These are phyloP conservation scores for Wickerhamiella slavikovae DNA, from an alignment of 805 yeast species.

Conservation along the genomic window DNA sequence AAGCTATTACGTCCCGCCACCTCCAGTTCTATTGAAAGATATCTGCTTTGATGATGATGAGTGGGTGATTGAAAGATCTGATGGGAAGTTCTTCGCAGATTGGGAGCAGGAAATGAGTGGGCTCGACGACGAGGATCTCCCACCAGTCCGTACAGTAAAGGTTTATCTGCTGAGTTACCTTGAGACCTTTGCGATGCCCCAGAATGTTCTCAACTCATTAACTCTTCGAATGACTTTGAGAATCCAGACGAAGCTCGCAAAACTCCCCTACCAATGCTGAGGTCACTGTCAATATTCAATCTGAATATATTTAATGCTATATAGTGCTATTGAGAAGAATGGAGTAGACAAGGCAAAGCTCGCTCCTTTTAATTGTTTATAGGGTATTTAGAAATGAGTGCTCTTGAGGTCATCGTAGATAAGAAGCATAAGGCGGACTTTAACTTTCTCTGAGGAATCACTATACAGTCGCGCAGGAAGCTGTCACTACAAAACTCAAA, in stretches of 20 bases:
- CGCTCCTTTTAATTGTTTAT: not conserved
- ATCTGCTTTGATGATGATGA: slow-evolving; percentile 12
- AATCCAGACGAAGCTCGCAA: not conserved
- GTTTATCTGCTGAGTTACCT: not conserved
- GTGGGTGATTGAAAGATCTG: slow-evolving; percentile 5
- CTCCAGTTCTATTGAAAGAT: slow-evolving; percentile 6
- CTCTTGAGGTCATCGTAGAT: no score
- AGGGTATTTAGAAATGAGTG: not conserved
- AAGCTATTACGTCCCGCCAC: slow-evolving; percentile 1
- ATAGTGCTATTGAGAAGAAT: not conserved
- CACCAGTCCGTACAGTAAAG: not conserved
- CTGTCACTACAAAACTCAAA: no score
- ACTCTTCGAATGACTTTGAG: slow-evolving; percentile 1
- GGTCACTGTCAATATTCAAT: not conserved
- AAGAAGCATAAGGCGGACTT: no score
- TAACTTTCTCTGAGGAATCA: no score
- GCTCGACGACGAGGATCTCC: not conserved
- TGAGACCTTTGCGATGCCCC: slow-evolving; percentile 2
- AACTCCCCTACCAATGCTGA: not conserved
- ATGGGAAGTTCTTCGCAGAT: slow-evolving; percentile 8
- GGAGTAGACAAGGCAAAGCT: not conserved
- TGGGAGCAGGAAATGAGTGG: slow-evolving; percentile 6
- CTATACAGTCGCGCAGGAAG: no score
- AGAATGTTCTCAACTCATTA: slow-evolving; percentile 3
- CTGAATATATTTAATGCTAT: not conserved